These are phyloP conservation scores for Wickerhamomyces chaumierensis DNA, from an alignment of 805 yeast species.

Conservation along the genomic window DNA sequence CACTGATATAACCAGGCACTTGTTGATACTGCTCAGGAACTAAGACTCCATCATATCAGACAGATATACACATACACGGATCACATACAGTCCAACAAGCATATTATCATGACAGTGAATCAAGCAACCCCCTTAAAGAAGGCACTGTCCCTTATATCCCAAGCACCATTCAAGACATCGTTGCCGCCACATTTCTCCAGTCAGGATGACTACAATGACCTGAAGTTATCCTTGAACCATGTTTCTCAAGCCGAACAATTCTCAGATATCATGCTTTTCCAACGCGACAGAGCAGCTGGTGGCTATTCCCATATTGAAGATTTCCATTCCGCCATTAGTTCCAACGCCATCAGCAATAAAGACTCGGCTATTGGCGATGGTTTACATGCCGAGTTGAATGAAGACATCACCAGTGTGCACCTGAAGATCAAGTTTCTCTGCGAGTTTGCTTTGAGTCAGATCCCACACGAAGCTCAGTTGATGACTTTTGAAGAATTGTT, in stretches of 20 bases:
- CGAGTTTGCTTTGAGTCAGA: slow-evolving; percentile 12
- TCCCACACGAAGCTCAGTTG: slow-evolving; percentile 5
- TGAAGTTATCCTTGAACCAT: slow-evolving; percentile 1
- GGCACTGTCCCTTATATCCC: too few species aligned
- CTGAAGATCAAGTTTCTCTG: slow-evolving; percentile 12
- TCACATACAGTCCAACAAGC: too few species aligned
- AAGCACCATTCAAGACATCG: slow-evolving; percentile 13
- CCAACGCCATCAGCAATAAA: slow-evolving; percentile 1
- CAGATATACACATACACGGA: too few species aligned
- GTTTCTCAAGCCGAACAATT: slow-evolving; percentile 2
- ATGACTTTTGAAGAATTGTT: slow-evolving; percentile 8
- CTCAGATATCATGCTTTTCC: slow-evolving; percentile 8
- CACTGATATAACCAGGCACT: too few species aligned
- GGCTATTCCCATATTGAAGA: not conserved
- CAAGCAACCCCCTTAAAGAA: too few species aligned
- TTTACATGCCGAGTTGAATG: slow-evolving; percentile 8
- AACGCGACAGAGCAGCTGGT: slow-evolving; percentile 1
- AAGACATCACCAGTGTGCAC: slow-evolving; percentile 7
- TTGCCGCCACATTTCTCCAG: slow-evolving; percentile 6
- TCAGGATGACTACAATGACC: not conserved
- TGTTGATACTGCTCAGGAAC: too few species aligned
- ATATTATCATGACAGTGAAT: too few species aligned
- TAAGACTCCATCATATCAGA: too few species aligned
- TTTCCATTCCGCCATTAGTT: slow-evolving; percentile 3
- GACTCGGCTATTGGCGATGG: slow-evolving; percentile 4